These are phyloP conservation scores for Otatea glauca DNA, from an alignment of 176 grass and related monocot species.

Conservation along the genomic window DNA sequence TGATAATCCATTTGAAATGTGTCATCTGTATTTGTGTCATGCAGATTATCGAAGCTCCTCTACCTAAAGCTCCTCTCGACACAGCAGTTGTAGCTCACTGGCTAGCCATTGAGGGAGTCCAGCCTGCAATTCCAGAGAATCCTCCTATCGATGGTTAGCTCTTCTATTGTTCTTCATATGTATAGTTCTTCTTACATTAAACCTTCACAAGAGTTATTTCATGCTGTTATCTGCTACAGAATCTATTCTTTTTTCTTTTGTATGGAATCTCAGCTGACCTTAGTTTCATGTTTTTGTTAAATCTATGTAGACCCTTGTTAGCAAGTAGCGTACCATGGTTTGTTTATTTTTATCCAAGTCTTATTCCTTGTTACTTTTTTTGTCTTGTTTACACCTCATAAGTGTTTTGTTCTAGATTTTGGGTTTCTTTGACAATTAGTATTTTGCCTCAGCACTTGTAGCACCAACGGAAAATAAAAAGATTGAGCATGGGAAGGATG, in stretches of 20 bases:
- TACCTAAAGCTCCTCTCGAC: constrained; percentile 91
- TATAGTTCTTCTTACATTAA: neutral
- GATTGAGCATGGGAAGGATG: constrained; percentile 74
- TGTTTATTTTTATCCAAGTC: neutral
- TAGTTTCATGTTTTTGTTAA: constrained; percentile 8
- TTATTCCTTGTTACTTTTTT: neutral
- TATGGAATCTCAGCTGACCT: neutral
- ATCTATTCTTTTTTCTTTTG: neutral
- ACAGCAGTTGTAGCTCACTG: constrained; percentile 83
- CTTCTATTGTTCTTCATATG: constrained; percentile 3
- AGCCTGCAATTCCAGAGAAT: constrained; percentile 96
- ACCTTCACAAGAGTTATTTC: neutral
- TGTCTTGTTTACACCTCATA: neutral
- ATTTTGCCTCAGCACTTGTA: constrained; percentile 67
- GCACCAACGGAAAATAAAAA: constrained; percentile 73
- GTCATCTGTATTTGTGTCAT: constrained; percentile 23
- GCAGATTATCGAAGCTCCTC: constrained; percentile 76
- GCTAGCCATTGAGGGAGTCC: constrained; percentile 92
- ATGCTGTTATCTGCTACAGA: constrained; percentile 4
- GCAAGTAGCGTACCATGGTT: neutral
- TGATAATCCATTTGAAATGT: constrained; percentile 33
- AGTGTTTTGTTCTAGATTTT: constrained; percentile 28
- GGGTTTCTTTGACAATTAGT: constrained; percentile 25
- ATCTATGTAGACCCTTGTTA: neutral
- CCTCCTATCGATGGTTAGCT: constrained; percentile 74